Percentiles rank a stretch among this genome's conserved stretches.
Conservation (phyloP, 2,329 filamentous ascomycete genomes). For the Arachnomyces sp. region DNA sequence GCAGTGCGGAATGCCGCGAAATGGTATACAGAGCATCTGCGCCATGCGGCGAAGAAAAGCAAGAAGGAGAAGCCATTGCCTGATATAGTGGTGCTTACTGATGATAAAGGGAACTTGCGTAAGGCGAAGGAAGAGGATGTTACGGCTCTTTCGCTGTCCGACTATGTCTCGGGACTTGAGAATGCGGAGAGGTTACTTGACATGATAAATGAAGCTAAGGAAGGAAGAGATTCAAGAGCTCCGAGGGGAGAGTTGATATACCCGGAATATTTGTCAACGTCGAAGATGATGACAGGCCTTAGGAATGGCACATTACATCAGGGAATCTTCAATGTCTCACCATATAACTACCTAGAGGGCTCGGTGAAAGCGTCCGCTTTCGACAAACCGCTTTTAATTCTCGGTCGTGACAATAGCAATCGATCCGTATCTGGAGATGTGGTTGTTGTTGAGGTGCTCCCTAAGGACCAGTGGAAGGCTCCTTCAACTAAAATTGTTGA, state of each 20-base stretch:
- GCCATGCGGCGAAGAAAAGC: constrained; percentile 42
- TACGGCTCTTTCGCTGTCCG: constrained; percentile 58
- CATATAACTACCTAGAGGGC: constrained; percentile 95
- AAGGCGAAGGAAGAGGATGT: constrained; percentile 70
- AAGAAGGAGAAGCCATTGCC: constrained; percentile 54
- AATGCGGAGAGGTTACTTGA: constrained; percentile 81
- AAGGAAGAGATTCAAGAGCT: constrained; percentile 56
- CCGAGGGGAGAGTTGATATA: constrained; percentile 69
- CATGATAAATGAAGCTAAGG: constrained; percentile 79
- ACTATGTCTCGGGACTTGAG: constrained; percentile 78
- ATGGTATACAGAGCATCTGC: constrained; percentile 83
- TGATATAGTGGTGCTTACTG: constrained; percentile 83
- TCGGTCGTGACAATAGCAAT: constrained; percentile 95
- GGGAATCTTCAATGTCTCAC: constrained; percentile 90
- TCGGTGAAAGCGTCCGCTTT: constrained; percentile 86
- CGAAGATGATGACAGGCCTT: constrained; percentile 88
- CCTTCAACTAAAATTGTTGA: constrained; percentile 94
- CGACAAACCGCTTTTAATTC: constrained; percentile 75
- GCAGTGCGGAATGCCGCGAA: constrained; percentile 77
- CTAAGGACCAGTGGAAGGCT: constrained; percentile 93
- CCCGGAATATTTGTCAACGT: constrained; percentile 79
- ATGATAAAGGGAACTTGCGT: constrained; percentile 78
- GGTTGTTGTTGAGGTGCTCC: constrained; percentile 86
- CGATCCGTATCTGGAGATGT: constrained; percentile 84
- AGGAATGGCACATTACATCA: constrained; percentile 86